A percentile compares a stretch with the other conserved stretches of the same genome.
These are phyloP conservation scores for Geranium brycei DNA, from an alignment of 345 rosid species.

Conservation along the genomic window DNA sequence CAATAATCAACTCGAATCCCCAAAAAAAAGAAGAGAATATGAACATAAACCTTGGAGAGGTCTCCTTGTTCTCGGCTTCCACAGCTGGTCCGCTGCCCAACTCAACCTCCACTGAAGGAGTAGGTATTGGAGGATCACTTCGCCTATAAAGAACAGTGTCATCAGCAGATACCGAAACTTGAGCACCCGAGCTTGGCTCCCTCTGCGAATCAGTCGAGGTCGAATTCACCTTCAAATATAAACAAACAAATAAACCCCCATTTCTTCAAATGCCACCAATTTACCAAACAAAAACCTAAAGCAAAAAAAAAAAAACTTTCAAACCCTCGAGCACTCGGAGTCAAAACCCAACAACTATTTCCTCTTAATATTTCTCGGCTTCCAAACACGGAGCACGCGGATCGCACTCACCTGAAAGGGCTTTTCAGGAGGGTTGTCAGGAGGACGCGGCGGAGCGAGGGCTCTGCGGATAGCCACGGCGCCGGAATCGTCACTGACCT, in stretches of 20 bases:
- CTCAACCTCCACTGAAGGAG: constrained; percentile 17
- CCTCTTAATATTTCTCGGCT: not conserved
- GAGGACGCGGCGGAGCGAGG: constrained; percentile 33
- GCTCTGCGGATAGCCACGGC: constrained; percentile 53
- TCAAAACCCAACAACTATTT: too few species aligned
- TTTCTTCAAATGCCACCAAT: not conserved
- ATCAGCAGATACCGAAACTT: constrained; percentile 26
- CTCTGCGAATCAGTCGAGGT: constrained; percentile 37
- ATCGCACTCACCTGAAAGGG: not conserved
- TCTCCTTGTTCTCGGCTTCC: constrained; percentile 32
- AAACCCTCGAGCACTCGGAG: not conserved
- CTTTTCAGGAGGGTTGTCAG: constrained; percentile 17
- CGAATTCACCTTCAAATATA: constrained; percentile 26
- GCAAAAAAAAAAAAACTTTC: not conserved
- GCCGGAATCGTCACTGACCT: constrained; percentile 48
- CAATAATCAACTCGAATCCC: not conserved
- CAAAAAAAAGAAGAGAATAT: not conserved
- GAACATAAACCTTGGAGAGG: constrained; percentile 34
- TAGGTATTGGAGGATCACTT: constrained; percentile 34
- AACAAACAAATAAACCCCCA: too few species aligned
- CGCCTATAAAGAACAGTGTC: constrained; percentile 22
- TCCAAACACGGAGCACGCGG: not conserved
- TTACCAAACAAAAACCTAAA: not conserved
- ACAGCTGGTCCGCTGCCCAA: constrained; percentile 14
- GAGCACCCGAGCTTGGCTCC: constrained; percentile 27